phyloP scores from a whole-genome alignment of 768 basidiomycete species.

The Russula foetens region DNA sequence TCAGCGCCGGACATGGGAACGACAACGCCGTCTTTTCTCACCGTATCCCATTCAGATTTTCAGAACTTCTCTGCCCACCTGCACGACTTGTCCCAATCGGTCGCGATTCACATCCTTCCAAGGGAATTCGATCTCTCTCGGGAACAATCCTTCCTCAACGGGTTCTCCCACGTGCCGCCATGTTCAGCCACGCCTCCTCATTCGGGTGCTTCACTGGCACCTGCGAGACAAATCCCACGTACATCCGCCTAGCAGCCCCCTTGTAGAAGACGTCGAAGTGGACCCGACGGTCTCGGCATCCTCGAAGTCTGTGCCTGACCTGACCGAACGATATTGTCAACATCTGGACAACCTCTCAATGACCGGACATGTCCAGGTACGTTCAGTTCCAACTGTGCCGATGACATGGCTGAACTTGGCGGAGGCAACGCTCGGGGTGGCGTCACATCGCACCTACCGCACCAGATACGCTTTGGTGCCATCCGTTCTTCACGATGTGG shows the following conservation, averaged over 20 bases:
- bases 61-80: constrained; percentile 59
- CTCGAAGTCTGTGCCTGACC: constrained; percentile 13
- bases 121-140: constrained; percentile 88
- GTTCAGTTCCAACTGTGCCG: constrained; percentile 59
- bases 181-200: constrained; percentile 63
- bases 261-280: constrained; percentile 27
- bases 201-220: constrained; percentile 56
- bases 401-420: constrained; percentile 68
- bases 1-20: constrained; percentile 59
- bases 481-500: constrained; percentile 75
- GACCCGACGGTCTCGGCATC: constrained; percentile 1
- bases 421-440: constrained; percentile 79
- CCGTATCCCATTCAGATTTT: constrained; percentile 67
- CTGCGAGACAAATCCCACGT: constrained; percentile 89
- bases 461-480: constrained; percentile 98
- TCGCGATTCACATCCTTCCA: constrained; percentile 85
- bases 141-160: constrained; percentile 91
- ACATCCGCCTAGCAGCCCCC: constrained; percentile 58
- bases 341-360: constrained; percentile 88
- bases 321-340: constrained; percentile 61
- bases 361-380: constrained; percentile 97
- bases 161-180: constrained; percentile 80
- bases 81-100: constrained; percentile 61
- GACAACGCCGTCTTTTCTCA: constrained; percentile 60
- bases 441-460: constrained; percentile 97